phyloP scores from a whole-genome alignment of 805 yeast genomes.

The Starmerella riodocensis region DNA sequence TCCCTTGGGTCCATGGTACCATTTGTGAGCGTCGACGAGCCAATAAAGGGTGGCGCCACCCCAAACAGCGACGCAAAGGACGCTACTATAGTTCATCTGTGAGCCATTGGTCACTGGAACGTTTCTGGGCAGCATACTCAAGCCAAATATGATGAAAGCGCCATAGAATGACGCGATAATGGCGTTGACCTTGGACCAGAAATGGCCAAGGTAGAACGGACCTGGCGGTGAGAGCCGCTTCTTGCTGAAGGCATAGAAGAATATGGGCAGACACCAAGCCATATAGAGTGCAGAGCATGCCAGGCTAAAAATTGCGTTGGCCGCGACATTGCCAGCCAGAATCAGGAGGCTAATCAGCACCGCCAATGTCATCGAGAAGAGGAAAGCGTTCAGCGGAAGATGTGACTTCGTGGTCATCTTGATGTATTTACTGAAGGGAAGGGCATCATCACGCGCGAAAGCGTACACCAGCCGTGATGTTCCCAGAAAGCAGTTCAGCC shows the following conservation, averaged over 20 bases:
- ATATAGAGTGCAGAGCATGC: slow-evolving; percentile 48
- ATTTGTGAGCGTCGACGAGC: slow-evolving; percentile 37
- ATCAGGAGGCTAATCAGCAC: slow-evolving; percentile 43
- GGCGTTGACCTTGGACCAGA: slow-evolving; percentile 34
- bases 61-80: slow-evolving; percentile 50
- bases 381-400: slow-evolving; percentile 55
- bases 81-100: slow-evolving; percentile 58
- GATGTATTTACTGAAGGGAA: slow-evolving; percentile 45
- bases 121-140: slow-evolving; percentile 47
- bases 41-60: slow-evolving; percentile 40
- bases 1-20: slow-evolving; percentile 42
- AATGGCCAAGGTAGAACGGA: slow-evolving; percentile 46
- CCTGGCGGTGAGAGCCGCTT: slow-evolving; percentile 46
- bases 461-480: slow-evolving; percentile 64
- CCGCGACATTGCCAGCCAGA: slow-evolving; percentile 45
- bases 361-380: slow-evolving; percentile 40
- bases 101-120: slow-evolving; percentile 25
- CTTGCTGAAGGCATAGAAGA: slow-evolving; percentile 37
- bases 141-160: slow-evolving; percentile 35
- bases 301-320: slow-evolving; percentile 51
- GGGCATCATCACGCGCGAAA: slow-evolving; percentile 63
- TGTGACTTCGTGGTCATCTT: slow-evolving; percentile 42
- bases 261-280: slow-evolving; percentile 50
- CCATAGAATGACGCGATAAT: slow-evolving; percentile 39
- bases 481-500: slow-evolving; percentile 40